Evolutionary conservation across 2,329 filamentous ascomycete species (phyloP).

Genomic region (Colletotrichum spinosum): DNA sequence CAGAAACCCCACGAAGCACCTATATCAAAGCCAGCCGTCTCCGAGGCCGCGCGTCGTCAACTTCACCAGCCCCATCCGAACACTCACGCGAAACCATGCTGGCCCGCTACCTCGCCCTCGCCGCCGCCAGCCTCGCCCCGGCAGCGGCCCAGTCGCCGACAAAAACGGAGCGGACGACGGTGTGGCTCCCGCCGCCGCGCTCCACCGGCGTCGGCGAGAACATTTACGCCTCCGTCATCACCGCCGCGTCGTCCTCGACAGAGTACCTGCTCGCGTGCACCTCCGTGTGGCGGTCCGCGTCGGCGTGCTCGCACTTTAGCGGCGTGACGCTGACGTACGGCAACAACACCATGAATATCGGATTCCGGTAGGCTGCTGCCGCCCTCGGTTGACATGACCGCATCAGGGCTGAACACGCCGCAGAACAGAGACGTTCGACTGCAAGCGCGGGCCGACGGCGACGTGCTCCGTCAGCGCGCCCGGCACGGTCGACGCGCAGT

Average conservation of each 20-base stretch:
- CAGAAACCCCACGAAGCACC: too few relatives aligned
- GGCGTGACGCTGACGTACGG: constrained; percentile 33
- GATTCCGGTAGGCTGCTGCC: constrained; percentile 5
- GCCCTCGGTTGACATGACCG: not conserved
- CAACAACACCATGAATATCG: constrained; percentile 26
- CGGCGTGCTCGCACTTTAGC: constrained; percentile 24
- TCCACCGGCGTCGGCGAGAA: constrained; percentile 17
- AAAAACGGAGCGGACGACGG: constrained; percentile 18
- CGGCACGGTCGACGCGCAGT: not conserved
- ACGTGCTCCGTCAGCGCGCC: constrained; percentile 11
- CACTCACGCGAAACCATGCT: not conserved
- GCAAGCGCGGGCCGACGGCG: constrained; percentile 22
- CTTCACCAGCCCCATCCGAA: not conserved
- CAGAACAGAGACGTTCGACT: constrained; percentile 25
- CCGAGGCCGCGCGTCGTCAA: too few relatives aligned
- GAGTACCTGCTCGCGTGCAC: constrained; percentile 29
- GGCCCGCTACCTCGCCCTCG: not conserved
- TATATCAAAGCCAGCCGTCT: not conserved
- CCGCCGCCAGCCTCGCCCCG: not conserved
- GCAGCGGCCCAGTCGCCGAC: constrained; percentile 24
- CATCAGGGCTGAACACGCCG: not conserved
- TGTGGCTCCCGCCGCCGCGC: constrained; percentile 33
- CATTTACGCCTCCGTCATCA: constrained; percentile 35
- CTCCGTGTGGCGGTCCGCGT: constrained; percentile 21
- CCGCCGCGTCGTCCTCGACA: constrained; percentile 33